These are phyloP conservation scores for Asclepias syriaca DNA, from an alignment of 257 asterid genomes.

Conservation along the genomic window DNA sequence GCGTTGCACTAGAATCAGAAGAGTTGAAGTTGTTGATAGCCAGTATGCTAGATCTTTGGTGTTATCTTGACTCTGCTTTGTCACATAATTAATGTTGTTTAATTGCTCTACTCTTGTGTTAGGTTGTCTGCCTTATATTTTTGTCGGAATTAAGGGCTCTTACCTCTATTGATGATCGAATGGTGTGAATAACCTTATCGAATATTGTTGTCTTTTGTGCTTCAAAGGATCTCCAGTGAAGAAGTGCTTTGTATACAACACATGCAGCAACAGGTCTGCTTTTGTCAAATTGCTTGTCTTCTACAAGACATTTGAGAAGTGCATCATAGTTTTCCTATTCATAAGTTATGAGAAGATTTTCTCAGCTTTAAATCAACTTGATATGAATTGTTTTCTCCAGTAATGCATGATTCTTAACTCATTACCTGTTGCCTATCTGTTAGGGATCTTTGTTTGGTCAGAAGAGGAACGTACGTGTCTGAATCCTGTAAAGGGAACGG, in stretches of 20 bases:
- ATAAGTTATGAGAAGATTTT: not conserved
- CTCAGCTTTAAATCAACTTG: not conserved
- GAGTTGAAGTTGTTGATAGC: constrained; percentile 86
- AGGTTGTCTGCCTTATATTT: not conserved
- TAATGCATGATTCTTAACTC: constrained; percentile 14
- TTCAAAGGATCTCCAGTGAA: constrained; percentile 93
- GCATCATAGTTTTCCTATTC: constrained; percentile 80
- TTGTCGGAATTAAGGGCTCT: constrained; percentile 1
- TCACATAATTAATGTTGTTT: constrained; percentile 8
- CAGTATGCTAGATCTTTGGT: constrained; percentile 70
- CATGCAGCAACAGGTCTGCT: constrained; percentile 82
- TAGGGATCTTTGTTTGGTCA: constrained; percentile 78
- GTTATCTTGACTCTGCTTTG: constrained; percentile 53
- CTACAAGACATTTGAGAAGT: constrained; percentile 70
- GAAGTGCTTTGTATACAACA: constrained; percentile 61
- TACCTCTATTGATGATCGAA: constrained; percentile 88
- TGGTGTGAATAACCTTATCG: constrained; percentile 75
- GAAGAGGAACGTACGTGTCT: constrained; percentile 36
- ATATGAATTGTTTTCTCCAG: not conserved
- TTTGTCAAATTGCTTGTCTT: constrained; percentile 70
- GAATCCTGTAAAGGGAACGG: constrained; percentile 45
- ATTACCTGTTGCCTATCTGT: constrained; percentile 86
- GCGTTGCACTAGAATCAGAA: constrained; percentile 72
- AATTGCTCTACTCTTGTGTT: not conserved
- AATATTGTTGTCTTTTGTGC: constrained; percentile 81